Evolutionary conservation across 2,329 filamentous ascomycete genomes (phyloP).

Genomic region (Aspergillus oerlinghausenensis): DNA sequence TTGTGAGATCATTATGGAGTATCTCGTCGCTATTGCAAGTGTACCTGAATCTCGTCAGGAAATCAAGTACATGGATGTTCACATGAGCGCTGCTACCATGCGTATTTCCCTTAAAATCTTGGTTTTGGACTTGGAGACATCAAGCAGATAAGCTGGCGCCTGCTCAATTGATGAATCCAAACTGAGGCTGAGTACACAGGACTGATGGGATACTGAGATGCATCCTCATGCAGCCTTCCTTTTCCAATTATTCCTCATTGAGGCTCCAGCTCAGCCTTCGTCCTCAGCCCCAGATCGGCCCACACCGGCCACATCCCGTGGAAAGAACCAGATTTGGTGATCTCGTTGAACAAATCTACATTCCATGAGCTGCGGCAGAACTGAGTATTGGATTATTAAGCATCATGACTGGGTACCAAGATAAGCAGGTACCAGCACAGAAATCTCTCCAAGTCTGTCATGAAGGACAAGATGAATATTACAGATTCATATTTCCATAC

Average conservation of each 20-base stretch:
- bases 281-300: constrained; percentile 11
- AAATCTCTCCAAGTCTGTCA: background rate
- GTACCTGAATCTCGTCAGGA: background rate
- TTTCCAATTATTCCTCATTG: background rate
- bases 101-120: no score
- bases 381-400: background rate
- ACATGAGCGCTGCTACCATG: background rate
- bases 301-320: constrained; percentile 13
- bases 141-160: background rate
- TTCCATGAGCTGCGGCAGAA: background rate
- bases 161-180: no score
- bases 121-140: background rate
- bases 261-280: constrained; percentile 5
- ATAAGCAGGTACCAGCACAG: background rate
- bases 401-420: background rate
- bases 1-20: background rate
- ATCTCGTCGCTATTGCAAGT: background rate
- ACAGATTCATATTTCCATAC: background rate
- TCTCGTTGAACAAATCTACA: background rate
- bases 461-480: background rate
- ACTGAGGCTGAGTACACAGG: no score
- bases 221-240: background rate
- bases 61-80: background rate
- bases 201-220: background rate
- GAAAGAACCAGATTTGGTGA: constrained; percentile 5